phyloP scores from a whole-genome alignment of 768 basidiomycete genomes.

The Strobilomyces confusus region DNA sequence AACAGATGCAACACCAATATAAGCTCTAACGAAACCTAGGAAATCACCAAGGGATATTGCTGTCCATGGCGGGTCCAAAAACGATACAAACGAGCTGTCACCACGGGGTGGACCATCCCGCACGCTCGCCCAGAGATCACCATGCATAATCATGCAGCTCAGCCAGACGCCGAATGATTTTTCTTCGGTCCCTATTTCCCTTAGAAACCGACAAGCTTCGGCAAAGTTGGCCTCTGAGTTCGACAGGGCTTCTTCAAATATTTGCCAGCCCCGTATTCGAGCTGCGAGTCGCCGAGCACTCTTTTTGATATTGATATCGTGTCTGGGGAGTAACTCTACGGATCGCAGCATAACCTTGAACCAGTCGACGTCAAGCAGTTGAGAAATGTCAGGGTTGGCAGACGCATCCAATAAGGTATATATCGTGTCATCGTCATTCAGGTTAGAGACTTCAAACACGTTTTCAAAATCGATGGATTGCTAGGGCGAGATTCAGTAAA shows the following conservation, averaged over 20 bases:
- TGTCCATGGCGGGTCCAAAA: slow-evolving; percentile 32
- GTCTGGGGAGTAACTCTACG: slow-evolving; percentile 30
- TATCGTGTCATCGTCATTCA: slow-evolving; percentile 53
- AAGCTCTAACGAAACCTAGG: slow-evolving; percentile 59
- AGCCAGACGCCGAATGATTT: slow-evolving; percentile 71
- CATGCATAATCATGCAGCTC: slow-evolving; percentile 60
- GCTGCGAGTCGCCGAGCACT: slow-evolving; percentile 44
- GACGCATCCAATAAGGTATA: slow-evolving; percentile 59
- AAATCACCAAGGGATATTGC: slow-evolving; percentile 52
- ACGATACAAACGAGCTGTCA: slow-evolving; percentile 35
- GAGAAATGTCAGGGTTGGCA: slow-evolving; percentile 61
- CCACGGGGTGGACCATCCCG: slow-evolving; percentile 12
- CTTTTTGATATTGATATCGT: slow-evolving; percentile 41
- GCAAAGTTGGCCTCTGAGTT: slow-evolving; percentile 50
- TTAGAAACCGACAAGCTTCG: slow-evolving; percentile 47
- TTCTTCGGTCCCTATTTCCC: slow-evolving; percentile 61
- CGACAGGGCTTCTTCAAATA: slow-evolving; percentile 58
- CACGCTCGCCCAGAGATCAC: slow-evolving; percentile 38
- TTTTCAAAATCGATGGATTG: slow-evolving; percentile 50
- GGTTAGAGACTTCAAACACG: slow-evolving; percentile 49
- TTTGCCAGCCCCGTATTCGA: slow-evolving; percentile 55
- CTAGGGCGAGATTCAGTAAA: slow-evolving; percentile 33
- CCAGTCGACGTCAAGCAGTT: slow-evolving; percentile 40
- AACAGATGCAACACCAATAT: slow-evolving; percentile 62
- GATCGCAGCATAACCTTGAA: slow-evolving; percentile 23